These are phyloP conservation scores for Cornus florida DNA, from an alignment of 148 eudicot genomes.

Conservation along the genomic window DNA sequence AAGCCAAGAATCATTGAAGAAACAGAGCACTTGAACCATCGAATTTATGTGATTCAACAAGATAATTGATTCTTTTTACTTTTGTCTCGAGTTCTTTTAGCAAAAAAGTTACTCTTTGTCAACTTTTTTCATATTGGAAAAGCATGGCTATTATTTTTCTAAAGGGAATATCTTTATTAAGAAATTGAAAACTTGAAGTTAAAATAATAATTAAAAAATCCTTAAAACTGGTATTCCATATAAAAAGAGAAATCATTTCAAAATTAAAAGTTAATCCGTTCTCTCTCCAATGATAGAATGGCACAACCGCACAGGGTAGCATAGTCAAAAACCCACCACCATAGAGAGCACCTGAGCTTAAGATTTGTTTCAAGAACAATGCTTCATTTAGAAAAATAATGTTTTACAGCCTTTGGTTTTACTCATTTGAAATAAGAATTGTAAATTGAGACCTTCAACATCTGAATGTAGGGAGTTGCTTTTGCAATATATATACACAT, in stretches of 20 bases:
- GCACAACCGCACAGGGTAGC: too few relatives aligned
- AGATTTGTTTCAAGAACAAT: not conserved
- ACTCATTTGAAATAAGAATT: not conserved
- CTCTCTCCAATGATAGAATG: too few relatives aligned
- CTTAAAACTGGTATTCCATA: not conserved
- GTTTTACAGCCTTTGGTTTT: not conserved
- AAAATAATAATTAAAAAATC: too few relatives aligned
- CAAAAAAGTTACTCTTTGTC: slow-evolving; percentile 9
- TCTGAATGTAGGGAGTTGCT: too few relatives aligned
- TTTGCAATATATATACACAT: too few relatives aligned
- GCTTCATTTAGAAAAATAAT: not conserved
- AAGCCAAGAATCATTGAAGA: not conserved
- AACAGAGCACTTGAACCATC: slow-evolving; percentile 1
- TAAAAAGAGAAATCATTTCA: not conserved
- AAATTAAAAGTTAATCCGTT: too few relatives aligned
- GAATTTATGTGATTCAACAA: not conserved
- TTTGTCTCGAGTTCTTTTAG: slow-evolving; percentile 4
- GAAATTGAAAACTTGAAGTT: not conserved
- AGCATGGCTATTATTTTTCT: slow-evolving; percentile 9
- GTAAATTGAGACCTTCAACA: not conserved
- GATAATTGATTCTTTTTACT: not conserved
- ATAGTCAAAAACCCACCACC: not conserved
- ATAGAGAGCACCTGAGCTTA: not conserved
- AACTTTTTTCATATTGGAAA: slow-evolving; percentile 12
- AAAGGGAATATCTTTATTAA: not conserved